These are phyloP conservation scores for Stylosanthes scabra DNA, from an alignment of 331 rosid species.

Conservation along the genomic window DNA sequence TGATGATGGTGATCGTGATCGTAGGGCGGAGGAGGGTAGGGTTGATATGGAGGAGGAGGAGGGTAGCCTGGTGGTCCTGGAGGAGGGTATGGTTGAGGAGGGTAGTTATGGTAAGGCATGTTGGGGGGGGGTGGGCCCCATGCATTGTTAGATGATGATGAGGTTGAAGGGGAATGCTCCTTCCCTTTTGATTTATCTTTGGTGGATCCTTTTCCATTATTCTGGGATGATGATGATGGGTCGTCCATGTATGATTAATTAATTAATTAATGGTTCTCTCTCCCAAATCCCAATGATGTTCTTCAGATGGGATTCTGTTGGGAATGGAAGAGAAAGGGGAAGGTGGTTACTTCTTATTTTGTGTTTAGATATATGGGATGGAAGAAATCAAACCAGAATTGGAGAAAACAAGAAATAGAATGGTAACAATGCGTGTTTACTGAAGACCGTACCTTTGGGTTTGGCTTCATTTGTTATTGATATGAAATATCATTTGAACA, in stretches of 20 bases:
- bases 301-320: background rate
- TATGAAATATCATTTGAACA: no score
- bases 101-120: constrained; percentile 5
- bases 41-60: background rate
- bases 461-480: background rate
- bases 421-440: background rate
- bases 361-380: background rate
- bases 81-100: background rate
- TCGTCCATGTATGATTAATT: constrained; percentile 36
- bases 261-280: constrained; percentile 22
- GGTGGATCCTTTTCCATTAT: background rate
- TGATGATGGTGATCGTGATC: background rate
- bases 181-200: background rate
- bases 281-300: constrained; percentile 27
- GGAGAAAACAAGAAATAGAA: constrained; percentile 7
- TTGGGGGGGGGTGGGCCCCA: background rate
- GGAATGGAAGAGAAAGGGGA: background rate
- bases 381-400: background rate
- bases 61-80: background rate
- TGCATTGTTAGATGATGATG: background rate
- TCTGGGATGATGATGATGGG: background rate
- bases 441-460: background rate
- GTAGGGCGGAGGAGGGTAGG: background rate
- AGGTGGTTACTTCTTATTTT: background rate
- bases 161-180: no score